Evolutionary conservation across 768 basidiomycete species (phyloP).

Genomic region (Collybiopsis confluens): DNA sequence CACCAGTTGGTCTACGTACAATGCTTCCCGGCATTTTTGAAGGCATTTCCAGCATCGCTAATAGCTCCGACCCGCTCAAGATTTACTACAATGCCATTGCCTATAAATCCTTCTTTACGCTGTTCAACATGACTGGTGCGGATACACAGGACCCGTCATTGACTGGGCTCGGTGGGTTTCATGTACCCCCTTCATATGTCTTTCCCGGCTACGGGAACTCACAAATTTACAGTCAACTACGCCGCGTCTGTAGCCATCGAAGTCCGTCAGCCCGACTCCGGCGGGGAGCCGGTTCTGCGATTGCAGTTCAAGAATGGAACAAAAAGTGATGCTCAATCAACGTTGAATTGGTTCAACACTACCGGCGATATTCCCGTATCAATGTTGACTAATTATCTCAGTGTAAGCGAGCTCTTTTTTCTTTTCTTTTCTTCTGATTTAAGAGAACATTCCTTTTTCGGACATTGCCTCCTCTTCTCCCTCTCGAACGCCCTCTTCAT

Average conservation of each 20-base stretch:
- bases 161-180: conserved; percentile 51
- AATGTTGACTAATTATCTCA: conserved; percentile 38
- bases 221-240: conserved; percentile 46
- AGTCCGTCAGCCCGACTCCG: conserved; percentile 43
- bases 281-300: conserved; percentile 48
- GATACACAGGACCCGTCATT: conserved; percentile 47
- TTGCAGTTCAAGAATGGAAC: conserved; percentile 74
- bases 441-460: no score
- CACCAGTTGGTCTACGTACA: conserved; percentile 62
- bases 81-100: conserved; percentile 57
- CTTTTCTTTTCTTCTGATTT: not conserved
- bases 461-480: no score
- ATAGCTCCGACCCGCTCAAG: conserved; percentile 48
- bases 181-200: not conserved
- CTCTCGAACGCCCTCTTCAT: no score
- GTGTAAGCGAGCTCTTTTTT: conserved; percentile 20
- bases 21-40: conserved; percentile 57
- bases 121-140: conserved; percentile 74
- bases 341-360: conserved; percentile 42
- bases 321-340: conserved; percentile 36
- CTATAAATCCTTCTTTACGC: conserved; percentile 74
- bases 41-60: conserved; percentile 47
- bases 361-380: conserved; percentile 52
- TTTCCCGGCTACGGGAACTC: no score
- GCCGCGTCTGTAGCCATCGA: conserved; percentile 57